phyloP scores from a whole-genome alignment of 1,284 basidiomycete species.

The Retiboletus flavoniger region DNA sequence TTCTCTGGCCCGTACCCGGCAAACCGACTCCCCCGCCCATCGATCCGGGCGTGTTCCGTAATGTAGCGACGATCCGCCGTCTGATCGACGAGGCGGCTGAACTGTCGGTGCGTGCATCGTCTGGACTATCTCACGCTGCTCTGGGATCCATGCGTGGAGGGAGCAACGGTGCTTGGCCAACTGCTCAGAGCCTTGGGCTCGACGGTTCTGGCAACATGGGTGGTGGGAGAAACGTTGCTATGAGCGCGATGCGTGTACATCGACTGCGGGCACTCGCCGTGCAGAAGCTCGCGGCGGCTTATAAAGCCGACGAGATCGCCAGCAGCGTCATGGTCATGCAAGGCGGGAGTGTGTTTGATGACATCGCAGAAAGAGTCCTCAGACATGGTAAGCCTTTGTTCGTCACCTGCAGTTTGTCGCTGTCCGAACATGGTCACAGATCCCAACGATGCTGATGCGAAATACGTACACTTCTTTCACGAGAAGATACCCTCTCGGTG shows the following conservation, averaged over 20 bases:
- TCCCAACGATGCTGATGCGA: constrained; percentile 71
- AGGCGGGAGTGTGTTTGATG: constrained; percentile 82
- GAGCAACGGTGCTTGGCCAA: constrained; percentile 50
- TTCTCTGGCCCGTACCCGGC: constrained; percentile 54
- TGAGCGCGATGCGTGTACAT: constrained; percentile 79
- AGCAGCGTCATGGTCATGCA: constrained; percentile 90
- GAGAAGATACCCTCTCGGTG: constrained; percentile 87
- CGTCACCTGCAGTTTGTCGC: not conserved
- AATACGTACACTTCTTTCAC: constrained; percentile 86
- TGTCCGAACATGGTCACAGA: constrained; percentile 42
- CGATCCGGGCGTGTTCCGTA: constrained; percentile 79
- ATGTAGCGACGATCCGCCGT: constrained; percentile 65
- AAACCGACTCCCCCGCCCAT: constrained; percentile 76
- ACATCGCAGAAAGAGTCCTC: constrained; percentile 77
- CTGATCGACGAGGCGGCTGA: constrained; percentile 84
- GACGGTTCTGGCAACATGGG: constrained; percentile 47
- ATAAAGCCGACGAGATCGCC: constrained; percentile 80
- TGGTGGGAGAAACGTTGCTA: constrained; percentile 67
- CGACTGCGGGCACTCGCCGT: constrained; percentile 73
- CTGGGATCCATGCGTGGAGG: constrained; percentile 58
- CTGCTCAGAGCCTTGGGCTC: constrained; percentile 59
- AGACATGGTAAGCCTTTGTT: constrained; percentile 50
- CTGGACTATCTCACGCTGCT: constrained; percentile 70
- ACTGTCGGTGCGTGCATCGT: constrained; percentile 76
- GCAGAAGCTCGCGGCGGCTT: constrained; percentile 78